Conservation (phyloP, 2,329 filamentous ascomycete genomes). For the Aquanectria penicillioides region DNA sequence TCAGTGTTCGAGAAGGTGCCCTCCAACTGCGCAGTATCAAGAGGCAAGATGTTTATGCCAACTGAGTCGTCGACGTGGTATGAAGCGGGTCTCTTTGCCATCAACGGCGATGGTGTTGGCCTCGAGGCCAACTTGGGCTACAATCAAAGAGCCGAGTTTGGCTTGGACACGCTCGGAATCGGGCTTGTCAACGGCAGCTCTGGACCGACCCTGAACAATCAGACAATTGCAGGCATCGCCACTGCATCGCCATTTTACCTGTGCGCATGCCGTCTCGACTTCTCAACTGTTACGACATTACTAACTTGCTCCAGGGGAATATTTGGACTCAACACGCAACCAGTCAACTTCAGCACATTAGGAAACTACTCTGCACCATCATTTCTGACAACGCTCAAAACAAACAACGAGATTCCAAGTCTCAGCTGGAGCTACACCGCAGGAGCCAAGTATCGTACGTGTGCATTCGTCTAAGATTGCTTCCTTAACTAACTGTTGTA, state of each 20-base stretch:
- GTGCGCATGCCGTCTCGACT: background rate
- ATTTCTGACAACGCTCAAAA: background rate
- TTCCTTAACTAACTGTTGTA: background rate
- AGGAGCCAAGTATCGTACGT: constrained; percentile 3
- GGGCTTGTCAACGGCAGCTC: constrained; percentile 5
- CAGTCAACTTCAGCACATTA: background rate
- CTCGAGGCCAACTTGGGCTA: constrained; percentile 4
- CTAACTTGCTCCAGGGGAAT: background rate
- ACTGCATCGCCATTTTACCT: background rate
- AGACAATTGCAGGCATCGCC: background rate
- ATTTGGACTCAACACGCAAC: constrained; percentile 1
- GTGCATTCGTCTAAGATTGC: background rate
- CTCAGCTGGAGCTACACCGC: constrained; percentile 11
- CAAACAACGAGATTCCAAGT: background rate
- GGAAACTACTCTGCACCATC: constrained; percentile 4
- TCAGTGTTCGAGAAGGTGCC: background rate
- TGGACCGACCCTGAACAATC: background rate
- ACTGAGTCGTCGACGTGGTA: constrained; percentile 7
- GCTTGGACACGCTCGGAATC: background rate
- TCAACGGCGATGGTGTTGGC: constrained; percentile 2
- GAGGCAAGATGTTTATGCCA: background rate
- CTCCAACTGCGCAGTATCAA: constrained; percentile 5
- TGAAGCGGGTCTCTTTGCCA: background rate
- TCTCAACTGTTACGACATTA: background rate
- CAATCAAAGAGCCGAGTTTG: constrained; percentile 3